Conservation (phyloP, 164 flowering plant genomes). For the Magnolia kwangsiensis region DNA sequence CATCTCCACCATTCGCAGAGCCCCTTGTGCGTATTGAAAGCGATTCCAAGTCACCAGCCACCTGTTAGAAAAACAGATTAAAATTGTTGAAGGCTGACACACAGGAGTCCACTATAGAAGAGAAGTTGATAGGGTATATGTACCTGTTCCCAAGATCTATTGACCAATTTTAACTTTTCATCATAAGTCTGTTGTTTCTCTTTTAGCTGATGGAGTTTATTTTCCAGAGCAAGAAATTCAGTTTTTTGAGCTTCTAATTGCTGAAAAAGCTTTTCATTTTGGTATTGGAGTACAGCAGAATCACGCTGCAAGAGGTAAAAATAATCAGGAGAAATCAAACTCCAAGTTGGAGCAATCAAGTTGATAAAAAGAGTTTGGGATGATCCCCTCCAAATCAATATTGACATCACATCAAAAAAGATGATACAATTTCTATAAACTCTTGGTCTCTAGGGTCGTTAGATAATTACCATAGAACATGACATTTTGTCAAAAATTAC, state of each 20-base stretch:
- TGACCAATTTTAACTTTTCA: conserved; percentile 44
- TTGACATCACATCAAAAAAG: too few relatives aligned
- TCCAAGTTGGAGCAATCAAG: too few relatives aligned
- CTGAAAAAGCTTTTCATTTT: conserved; percentile 80
- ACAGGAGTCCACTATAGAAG: not conserved
- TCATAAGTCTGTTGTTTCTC: conserved; percentile 58
- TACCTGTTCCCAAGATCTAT: conserved; percentile 68
- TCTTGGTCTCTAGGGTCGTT: too few relatives aligned
- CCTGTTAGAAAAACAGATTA: conserved; percentile 26
- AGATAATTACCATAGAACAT: too few relatives aligned
- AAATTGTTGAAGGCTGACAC: not conserved
- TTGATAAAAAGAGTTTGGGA: too few relatives aligned
- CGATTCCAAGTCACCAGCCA: conserved; percentile 58
- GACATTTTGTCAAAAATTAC: too few relatives aligned
- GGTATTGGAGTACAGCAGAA: conserved; percentile 69
- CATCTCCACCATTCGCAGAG: conserved; percentile 16
- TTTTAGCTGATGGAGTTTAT: conserved; percentile 42
- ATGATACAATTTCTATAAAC: too few relatives aligned
- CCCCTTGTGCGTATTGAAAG: conserved; percentile 35
- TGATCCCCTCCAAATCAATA: too few relatives aligned
- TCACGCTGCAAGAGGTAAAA: conserved; percentile 49
- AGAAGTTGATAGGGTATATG: not conserved
- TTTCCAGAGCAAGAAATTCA: conserved; percentile 50
- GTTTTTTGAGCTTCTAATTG: conserved; percentile 76
- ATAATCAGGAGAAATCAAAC: not conserved